phyloP scores from a whole-genome alignment of 768 basidiomycete genomes.

The Trametes meyenii region DNA sequence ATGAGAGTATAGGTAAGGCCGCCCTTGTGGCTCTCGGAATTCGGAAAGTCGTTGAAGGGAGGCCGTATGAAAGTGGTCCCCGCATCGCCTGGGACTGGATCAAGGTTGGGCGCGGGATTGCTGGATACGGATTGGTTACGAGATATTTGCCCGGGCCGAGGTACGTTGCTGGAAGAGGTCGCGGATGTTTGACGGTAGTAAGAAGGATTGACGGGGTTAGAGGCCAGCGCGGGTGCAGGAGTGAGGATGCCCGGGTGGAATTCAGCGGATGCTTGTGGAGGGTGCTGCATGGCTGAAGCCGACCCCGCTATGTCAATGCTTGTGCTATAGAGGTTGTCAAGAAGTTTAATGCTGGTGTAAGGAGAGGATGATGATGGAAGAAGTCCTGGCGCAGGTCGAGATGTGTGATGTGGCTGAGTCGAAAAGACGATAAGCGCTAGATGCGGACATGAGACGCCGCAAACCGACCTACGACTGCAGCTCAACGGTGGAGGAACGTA shows the following conservation, averaged over 20 bases:
- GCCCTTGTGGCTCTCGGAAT: slow-evolving; percentile 59
- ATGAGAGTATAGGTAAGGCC: slow-evolving; percentile 72
- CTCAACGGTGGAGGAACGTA: slow-evolving; percentile 1
- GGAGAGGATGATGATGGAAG: neutral
- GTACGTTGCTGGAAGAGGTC: neutral
- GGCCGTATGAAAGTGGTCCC: slow-evolving; percentile 72
- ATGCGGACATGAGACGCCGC: neutral
- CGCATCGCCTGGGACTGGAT: slow-evolving; percentile 69
- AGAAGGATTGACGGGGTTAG: neutral
- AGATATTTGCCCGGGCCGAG: neutral
- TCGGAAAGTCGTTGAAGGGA: slow-evolving; percentile 70
- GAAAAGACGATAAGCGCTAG: slow-evolving; percentile 4
- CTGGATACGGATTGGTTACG: slow-evolving; percentile 15
- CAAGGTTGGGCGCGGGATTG: slow-evolving; percentile 36
- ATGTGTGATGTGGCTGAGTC: slow-evolving; percentile 22
- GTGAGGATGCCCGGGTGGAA: slow-evolving; percentile 4
- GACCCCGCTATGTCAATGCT: no score
- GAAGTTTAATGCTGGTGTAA: neutral
- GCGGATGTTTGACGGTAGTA: neutral
- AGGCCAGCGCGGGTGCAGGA: neutral
- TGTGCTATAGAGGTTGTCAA: neutral
- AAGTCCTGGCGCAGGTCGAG: slow-evolving; percentile 15
- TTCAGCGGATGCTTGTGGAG: neutral
- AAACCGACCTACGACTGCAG: slow-evolving; percentile 1
- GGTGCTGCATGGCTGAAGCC: neutral